Base-by-base conservation (phyloP, 441 rosid species). In the Caryocar brasiliense region DNA sequence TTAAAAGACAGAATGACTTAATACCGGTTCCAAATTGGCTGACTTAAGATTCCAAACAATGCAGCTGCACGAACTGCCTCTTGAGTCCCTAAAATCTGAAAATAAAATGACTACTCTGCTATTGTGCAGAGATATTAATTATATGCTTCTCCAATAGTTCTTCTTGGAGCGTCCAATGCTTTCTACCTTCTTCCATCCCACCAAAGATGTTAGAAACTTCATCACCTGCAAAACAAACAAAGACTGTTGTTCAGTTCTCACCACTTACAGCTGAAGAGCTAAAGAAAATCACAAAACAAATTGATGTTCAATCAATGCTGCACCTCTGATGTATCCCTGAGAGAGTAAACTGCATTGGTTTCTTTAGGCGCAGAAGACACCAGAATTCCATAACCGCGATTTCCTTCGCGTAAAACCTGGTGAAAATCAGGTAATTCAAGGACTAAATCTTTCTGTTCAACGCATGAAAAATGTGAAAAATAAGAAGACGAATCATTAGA, bases 311-410 rank as follows among this genome's bases (percentile, higher is more conserved):
- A n/a, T n/a, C n/a, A n/a, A n/a, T n/a, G n/a, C n/a, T 38, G 38
- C 18, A 80, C 93, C 91, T 91, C 86, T 0, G 79, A 58, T 18
- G 98, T 75, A 53, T 86, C 85, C 54, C 61, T 91, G 24, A 87
- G 72, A 35, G 98, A 86, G 74, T 75, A 85, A 33, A 72, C 68
- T 1, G 96, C 96, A n/a, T 67, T 66, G 38, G 76, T 84, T 60
- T 85, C 93, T 68, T 87, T 91, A 1, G 96, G 90, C 6, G 36
- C 72, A 5, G 95, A 51, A 17, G 98, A 82, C 18, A 91, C 98
- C 52, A 91, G 58, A 28, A 91, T 87, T 1, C 98, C 96, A 22
- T 58, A 82, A 2, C 98, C 98, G 41, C 49, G 41, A 8, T 75
- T 78, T 47, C 79, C 68, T 35, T 85, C 74, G 32, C 77, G 58